Evolutionary conservation across 306 rosid species (phyloP).

Genomic region (Hylodesmum podocarpum): DNA sequence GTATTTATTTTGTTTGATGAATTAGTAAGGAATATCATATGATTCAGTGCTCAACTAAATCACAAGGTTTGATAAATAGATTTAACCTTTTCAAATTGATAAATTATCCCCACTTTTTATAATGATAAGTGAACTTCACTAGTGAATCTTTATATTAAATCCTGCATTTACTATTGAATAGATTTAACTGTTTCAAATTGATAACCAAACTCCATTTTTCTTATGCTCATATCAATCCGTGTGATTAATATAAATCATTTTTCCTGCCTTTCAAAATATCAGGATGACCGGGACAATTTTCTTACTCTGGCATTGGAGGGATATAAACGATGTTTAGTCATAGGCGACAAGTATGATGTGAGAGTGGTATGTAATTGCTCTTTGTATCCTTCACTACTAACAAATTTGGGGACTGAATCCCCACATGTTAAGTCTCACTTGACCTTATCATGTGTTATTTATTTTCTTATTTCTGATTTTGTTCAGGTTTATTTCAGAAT

Average conservation of each 20-base stretch:
- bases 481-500: background rate
- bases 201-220: background rate
- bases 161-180: background rate
- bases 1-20: constrained; percentile 41
- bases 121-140: background rate
- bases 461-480: background rate
- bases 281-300: constrained; percentile 95
- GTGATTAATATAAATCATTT: background rate
- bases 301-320: constrained; percentile 87
- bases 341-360: constrained; percentile 84
- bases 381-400: constrained; percentile 24
- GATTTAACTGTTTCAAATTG: constrained; percentile 1
- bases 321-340: constrained; percentile 77
- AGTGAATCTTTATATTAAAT: background rate
- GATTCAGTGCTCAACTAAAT: background rate
- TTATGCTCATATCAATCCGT: background rate
- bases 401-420: background rate
- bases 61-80: constrained; percentile 1
- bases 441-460: background rate
- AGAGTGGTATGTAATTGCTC: constrained; percentile 75
- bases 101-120: background rate
- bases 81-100: background rate
- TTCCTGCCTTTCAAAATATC: constrained; percentile 31
- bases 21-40: background rate
- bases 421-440: background rate